Evolutionary conservation across 176 grass and related monocot species (phyloP).

Genomic region (Neostapfia colusana): DNA sequence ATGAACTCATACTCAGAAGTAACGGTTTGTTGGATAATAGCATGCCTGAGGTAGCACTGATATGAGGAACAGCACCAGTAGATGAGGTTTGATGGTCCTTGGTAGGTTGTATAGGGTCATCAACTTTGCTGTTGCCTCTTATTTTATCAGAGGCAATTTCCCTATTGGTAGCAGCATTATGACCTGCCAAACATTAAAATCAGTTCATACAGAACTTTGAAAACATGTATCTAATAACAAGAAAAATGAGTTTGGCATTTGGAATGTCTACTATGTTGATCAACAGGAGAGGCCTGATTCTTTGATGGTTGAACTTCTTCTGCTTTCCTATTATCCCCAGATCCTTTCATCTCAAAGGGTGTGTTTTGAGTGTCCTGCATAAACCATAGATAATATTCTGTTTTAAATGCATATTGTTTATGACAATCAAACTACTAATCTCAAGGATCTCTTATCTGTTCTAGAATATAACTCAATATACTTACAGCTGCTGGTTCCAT

Average conservation of each 20-base stretch:
- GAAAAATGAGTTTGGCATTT: not conserved
- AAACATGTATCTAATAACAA: not conserved
- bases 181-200: slow-evolving; percentile 44
- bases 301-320: slow-evolving; percentile 36
- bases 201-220: not conserved
- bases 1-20: not conserved
- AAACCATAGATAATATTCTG: slow-evolving; percentile 25
- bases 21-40: slow-evolving; percentile 13
- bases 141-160: slow-evolving; percentile 28
- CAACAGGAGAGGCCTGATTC: slow-evolving; percentile 36
- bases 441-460: not conserved
- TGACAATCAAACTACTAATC: slow-evolving; percentile 25
- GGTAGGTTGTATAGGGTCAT: slow-evolving; percentile 11
- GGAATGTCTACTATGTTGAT: slow-evolving; percentile 35
- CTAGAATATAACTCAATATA: not conserved
- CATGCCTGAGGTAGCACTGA: slow-evolving; percentile 36
- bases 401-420: not conserved
- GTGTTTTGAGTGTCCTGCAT: slow-evolving; percentile 32
- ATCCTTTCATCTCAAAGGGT: slow-evolving; percentile 44
- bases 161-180: slow-evolving; percentile 31
- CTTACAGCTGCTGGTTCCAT: slow-evolving; percentile 41
- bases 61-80: slow-evolving; percentile 32
- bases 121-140: slow-evolving; percentile 32
- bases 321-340: slow-evolving; percentile 26
- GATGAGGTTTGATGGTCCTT: slow-evolving; percentile 40